Evolutionary conservation across 805 yeast genomes (phyloP).

Genomic region (Candida vartiovaarae): DNA sequence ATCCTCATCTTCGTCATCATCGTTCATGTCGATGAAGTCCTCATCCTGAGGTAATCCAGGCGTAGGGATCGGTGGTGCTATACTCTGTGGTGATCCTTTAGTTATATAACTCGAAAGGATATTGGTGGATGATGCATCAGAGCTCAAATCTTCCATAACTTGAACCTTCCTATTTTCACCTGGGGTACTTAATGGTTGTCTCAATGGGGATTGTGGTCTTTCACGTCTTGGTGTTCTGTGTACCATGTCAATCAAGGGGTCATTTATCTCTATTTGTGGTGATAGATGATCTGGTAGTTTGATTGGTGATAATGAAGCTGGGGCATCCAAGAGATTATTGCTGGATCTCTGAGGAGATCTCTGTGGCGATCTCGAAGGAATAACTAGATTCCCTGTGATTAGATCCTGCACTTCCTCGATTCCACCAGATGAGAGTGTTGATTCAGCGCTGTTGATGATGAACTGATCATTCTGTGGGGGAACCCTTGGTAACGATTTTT

Average conservation of each 20-base stretch:
- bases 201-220: slow-evolving; percentile 12
- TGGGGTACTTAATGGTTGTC: slow-evolving; percentile 12
- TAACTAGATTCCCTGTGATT: slow-evolving; percentile 1
- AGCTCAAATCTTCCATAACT: slow-evolving; percentile 18
- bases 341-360: slow-evolving; percentile 3
- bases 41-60: slow-evolving; percentile 11
- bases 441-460: slow-evolving; percentile 5
- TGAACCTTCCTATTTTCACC: slow-evolving; percentile 21
- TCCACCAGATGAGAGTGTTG: slow-evolving; percentile 11
- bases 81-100: slow-evolving; percentile 13
- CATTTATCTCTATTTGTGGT: not conserved
- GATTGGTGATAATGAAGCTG: slow-evolving; percentile 15
- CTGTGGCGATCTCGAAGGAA: slow-evolving; percentile 21
- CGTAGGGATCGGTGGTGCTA: slow-evolving; percentile 13
- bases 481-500: slow-evolving; percentile 19
- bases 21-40: slow-evolving; percentile 15
- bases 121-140: slow-evolving; percentile 17
- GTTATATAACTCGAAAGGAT: slow-evolving; percentile 18
- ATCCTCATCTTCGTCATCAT: slow-evolving; percentile 11
- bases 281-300: slow-evolving; percentile 10
- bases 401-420: slow-evolving; percentile 2
- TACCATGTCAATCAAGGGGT: not conserved
- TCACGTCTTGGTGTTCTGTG: not conserved
- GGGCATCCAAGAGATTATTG: slow-evolving; percentile 11
- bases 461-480: slow-evolving; percentile 8